phyloP scores from a whole-genome alignment of 1,284 basidiomycete species.

The Stereum hirsutum region DNA sequence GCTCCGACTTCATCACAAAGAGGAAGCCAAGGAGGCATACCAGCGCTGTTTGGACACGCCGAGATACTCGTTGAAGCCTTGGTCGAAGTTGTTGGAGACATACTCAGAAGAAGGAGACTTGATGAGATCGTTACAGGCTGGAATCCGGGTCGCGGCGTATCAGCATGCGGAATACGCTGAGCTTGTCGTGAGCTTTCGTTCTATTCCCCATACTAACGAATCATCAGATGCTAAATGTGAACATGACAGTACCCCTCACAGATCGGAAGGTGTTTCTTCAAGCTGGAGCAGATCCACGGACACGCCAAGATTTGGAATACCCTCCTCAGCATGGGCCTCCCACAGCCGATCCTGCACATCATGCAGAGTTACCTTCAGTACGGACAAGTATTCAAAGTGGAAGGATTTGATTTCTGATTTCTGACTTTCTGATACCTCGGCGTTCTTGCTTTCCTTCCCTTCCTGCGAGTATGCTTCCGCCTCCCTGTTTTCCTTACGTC shows the following conservation, averaged over 20 bases:
- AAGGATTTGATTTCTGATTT: conserved; percentile 63
- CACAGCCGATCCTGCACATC: conserved; percentile 76
- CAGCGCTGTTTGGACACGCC: conserved; percentile 87
- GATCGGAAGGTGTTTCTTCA: conserved; percentile 87
- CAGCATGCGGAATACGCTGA: conserved; percentile 82
- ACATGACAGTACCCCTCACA: conserved; percentile 74
- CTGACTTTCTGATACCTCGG: no score
- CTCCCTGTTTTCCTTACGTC: no score
- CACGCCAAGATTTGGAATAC: conserved; percentile 93
- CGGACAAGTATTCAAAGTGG: conserved; percentile 75
- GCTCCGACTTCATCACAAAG: conserved; percentile 86
- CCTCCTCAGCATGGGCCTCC: conserved; percentile 86
- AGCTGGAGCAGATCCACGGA: conserved; percentile 89
- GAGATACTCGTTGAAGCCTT: conserved; percentile 86
- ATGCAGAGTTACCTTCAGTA: conserved; percentile 81
- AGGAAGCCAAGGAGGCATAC: conserved; percentile 96
- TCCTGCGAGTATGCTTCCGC: no score
- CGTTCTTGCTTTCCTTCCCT: no score
- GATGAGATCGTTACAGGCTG: conserved; percentile 83
- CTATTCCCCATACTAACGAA: not conserved
- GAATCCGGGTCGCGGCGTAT: conserved; percentile 89
- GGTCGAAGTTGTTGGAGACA: conserved; percentile 87
- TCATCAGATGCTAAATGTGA: conserved; percentile 1
- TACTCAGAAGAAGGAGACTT: conserved; percentile 94
- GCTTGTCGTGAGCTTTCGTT: conserved; percentile 53